Evolutionary conservation across 305 asterid species (phyloP).

Genomic region (Fraxinus greggii): DNA sequence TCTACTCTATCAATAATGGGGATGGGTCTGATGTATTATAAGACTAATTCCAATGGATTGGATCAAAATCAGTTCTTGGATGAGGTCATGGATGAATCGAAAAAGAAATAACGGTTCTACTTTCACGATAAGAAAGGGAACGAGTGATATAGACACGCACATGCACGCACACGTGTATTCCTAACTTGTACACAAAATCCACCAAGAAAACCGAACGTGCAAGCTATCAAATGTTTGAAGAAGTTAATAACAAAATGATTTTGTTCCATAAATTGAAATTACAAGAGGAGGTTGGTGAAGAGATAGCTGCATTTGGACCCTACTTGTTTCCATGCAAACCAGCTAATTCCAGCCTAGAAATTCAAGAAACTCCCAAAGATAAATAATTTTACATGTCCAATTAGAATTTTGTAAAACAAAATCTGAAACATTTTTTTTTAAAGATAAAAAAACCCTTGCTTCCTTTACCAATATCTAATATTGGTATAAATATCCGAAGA

Average conservation of each 20-base stretch:
- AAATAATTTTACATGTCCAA: not conserved
- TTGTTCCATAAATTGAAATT: constrained; percentile 33
- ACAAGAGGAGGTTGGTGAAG: constrained; percentile 39
- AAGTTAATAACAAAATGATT: constrained; percentile 25
- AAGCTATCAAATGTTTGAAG: not conserved
- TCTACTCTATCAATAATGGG: not conserved
- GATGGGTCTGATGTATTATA: not conserved
- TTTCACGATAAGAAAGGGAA: not conserved
- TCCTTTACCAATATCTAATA: not conserved
- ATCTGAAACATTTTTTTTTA: not conserved
- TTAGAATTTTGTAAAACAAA: not conserved
- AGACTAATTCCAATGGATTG: not conserved
- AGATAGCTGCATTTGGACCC: constrained; percentile 49
- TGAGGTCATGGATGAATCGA: not conserved
- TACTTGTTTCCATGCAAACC: constrained; percentile 30
- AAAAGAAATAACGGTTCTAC: not conserved
- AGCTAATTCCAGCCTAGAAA: constrained; percentile 16
- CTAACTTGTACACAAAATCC: not conserved
- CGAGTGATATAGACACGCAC: not conserved
- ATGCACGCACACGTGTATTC: not conserved
- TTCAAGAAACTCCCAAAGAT: not conserved
- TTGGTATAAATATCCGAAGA: not conserved
- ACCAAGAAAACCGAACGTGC: not conserved
- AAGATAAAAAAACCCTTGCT: not conserved
- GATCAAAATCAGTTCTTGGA: not conserved